Base-by-base conservation (phyloP, 106 monocot species). In the Platanthera zijinensis region DNA sequence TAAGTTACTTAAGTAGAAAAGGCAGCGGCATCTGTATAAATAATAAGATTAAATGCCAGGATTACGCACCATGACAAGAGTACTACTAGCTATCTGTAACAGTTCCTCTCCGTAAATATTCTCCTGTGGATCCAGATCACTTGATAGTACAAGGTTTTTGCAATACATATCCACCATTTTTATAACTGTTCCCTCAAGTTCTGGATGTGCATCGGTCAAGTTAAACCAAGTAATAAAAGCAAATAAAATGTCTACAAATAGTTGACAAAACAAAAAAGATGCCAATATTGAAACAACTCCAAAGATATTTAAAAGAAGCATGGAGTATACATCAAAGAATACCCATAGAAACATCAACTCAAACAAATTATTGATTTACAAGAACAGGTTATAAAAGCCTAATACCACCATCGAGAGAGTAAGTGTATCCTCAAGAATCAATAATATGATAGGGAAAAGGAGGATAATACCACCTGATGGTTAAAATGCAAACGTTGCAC, bases 91-190 rank as follows among this genome's bases (percentile, higher is more conserved):
- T 82, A 97, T 89, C 48, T 84, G 81, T 62, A 97, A 82, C 57
- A 97, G 83, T 47, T 97, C 97, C 90, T 97, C 97, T 50, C 97
- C 97, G 74, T 87, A 67, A 84, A 97, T 82, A 84, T 83, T 94
- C 78, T 97, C 94, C 68, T 94, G 91, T 71, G 84, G 91, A 83
- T 97, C 97, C 74, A 97, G 78, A 53, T 94, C 89, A 56, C 83
- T 91, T 71, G 97, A 97, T 71, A 97, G 88, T 59, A 18, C 61
- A 54, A 97, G 87, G 64, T 90, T 94, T 72, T 86, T 80, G 75
- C 83, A 87, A 78, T 84, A 97, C 66, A 88, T 79, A 22, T 88
- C 83, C 78, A 92, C 82, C 97, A 91, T 88, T 75, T 63, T 85
- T 66, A 73, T 77, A 70, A 86, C 84, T 69, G 74, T 78, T 21